phyloP scores from a whole-genome alignment of 345 rosid species.

The Noccaea caerulescens region DNA sequence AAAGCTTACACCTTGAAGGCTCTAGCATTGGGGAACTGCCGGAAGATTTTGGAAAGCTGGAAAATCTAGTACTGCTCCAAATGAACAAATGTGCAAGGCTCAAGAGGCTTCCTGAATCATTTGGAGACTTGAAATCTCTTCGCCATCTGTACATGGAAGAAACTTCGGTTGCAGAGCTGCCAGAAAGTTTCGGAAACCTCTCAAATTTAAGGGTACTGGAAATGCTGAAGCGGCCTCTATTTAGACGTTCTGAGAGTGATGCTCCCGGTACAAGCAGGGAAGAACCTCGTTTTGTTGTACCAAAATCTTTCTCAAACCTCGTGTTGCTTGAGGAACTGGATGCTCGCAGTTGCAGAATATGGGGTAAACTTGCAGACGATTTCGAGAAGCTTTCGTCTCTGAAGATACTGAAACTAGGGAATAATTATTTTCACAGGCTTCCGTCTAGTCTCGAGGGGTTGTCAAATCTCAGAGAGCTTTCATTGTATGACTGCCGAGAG shows the following conservation, averaged over 20 bases:
- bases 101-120: constrained; percentile 31
- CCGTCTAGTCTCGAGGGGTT: constrained; percentile 27
- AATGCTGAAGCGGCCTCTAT: constrained; percentile 35
- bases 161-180: constrained; percentile 12
- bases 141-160: constrained; percentile 5
- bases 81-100: constrained; percentile 28
- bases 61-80: not conserved
- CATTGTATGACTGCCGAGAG: constrained; percentile 37
- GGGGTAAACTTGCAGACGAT: constrained; percentile 30
- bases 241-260: constrained; percentile 20
- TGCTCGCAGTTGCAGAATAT: constrained; percentile 33
- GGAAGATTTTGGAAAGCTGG: constrained; percentile 20
- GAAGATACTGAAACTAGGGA: constrained; percentile 20
- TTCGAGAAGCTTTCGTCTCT: constrained; percentile 14
- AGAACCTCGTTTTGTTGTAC: constrained; percentile 12
- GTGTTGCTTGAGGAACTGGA: constrained; percentile 31
- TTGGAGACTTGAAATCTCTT: constrained; percentile 37
- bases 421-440: constrained; percentile 37
- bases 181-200: constrained; percentile 37
- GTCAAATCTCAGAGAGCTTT: constrained; percentile 27
- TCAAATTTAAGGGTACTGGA: constrained; percentile 28
- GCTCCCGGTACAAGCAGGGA: too few relatives aligned
- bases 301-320: constrained; percentile 38
- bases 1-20: constrained; percentile 5
- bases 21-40: constrained; percentile 35